Base-by-base conservation (phyloP, 768 basidiomycete genomes). In the Neoboletus subvelutipes region DNA sequence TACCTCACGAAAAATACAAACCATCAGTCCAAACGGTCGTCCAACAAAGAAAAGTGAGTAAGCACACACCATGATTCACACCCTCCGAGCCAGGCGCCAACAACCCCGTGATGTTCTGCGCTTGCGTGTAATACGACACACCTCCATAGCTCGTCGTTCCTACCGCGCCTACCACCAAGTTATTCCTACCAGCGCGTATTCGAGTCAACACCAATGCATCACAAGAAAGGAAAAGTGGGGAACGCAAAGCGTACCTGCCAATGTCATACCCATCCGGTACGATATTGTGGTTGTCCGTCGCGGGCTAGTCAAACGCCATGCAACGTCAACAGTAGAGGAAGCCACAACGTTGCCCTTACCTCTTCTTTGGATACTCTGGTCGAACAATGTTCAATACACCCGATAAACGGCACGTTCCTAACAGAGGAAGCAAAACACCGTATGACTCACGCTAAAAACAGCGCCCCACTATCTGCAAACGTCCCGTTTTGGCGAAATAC, bases 401-500 rank as follows among this genome's bases (percentile, higher is more conserved):
- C 15, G 17, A 9, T 28, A 36, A 41, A 7, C 6, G 4, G 13
- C 34, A 36, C 28, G 24, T 28, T 41, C 36, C 2, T 0, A 20
- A 42, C 31, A 6, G 15, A 24, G 17, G 36, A 18, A 22, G 41
- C 12, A 34, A n/a, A n/a, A 28, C 10, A 12, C 17, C 4, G 11
- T 9, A 31, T 3, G 2, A 71, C 82, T 62, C 66, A 84, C 82
- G 82, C 83, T 20, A 85, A 74, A 69, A 88, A 90, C 29, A 87
- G 67, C 4, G 80, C 78, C 1, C 75, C 74, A 33, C 68, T 81
- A 50, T 78, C 39, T 2, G 85, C 86, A 17, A 29, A 22, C 4
- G 80, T 66, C 1, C 86, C 86, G 58, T 87, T 83, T 67, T 88
- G 86, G 41, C 77, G 77, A 67, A 67, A 87, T 6, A 83, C 74